Percentiles rank a stretch among this genome's conserved stretches.
Conservation (phyloP, 169 alveolate species). For the Cryptosporidium andersoni region DNA sequence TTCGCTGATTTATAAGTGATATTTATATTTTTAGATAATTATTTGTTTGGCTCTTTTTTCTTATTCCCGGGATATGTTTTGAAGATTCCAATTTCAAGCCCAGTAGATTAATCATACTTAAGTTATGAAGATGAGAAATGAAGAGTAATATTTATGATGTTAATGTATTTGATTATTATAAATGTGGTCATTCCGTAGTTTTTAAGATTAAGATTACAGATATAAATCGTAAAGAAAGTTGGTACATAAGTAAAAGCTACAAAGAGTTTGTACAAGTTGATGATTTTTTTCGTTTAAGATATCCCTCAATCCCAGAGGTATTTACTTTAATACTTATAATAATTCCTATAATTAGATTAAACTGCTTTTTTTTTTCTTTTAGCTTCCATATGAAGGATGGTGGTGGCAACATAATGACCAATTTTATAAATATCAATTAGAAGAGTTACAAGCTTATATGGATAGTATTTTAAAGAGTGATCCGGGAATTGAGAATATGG, state of each 20-base stretch:
- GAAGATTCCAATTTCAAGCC: too few species aligned
- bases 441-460: constrained; percentile 9
- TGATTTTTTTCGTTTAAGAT: constrained; percentile 56
- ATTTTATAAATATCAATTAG: constrained; percentile 35
- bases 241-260: constrained; percentile 61
- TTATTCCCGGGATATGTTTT: too few species aligned
- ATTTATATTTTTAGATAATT: too few species aligned
- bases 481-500: constrained; percentile 43
- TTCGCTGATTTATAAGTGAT: too few species aligned
- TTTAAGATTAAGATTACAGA: constrained; percentile 36
- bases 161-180: constrained; percentile 53
- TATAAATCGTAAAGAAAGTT: constrained; percentile 29
- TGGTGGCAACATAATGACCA: constrained; percentile 62
- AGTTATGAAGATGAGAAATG: constrained; percentile 3
- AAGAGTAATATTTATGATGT: constrained; percentile 47
- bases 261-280: constrained; percentile 56
- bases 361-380: not conserved
- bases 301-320: constrained; percentile 62
- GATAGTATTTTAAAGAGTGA: constrained; percentile 47
- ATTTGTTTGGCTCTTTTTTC: too few species aligned
- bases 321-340: not conserved
- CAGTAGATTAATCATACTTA: not conserved
- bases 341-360: not conserved
- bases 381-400: constrained; percentile 61
- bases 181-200: not conserved